A percentile compares a stretch with the other conserved stretches of the same genome.
These are phyloP conservation scores for Acacia crassicarpa DNA, from an alignment of 306 rosid genomes.

Conservation along the genomic window DNA sequence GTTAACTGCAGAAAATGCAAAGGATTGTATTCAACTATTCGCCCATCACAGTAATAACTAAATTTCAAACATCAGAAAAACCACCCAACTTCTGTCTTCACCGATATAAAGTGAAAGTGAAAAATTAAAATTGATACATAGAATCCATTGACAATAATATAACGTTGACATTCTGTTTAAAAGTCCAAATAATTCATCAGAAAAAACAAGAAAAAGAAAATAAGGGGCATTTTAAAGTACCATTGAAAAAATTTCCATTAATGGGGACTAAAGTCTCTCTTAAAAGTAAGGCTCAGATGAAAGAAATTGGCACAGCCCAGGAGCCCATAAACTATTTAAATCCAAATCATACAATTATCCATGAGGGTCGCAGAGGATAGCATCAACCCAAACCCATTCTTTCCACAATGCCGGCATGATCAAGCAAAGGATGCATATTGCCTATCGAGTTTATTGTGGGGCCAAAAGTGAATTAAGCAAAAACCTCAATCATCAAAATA, in stretches of 20 bases:
- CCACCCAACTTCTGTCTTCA: conserved; percentile 3
- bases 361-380: neutral
- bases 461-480: neutral
- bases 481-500: conserved; percentile 13
- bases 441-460: neutral
- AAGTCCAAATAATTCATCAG: neutral
- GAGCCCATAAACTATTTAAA: neutral
- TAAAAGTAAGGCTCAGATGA: neutral
- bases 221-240: neutral
- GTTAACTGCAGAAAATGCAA: neutral
- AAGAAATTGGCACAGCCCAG: conserved; percentile 1
- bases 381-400: conserved; percentile 13
- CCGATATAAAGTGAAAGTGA: conserved; percentile 2
- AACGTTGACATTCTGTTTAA: neutral
- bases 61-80: conserved; percentile 10
- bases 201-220: neutral
- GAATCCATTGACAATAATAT: neutral
- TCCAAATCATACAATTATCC: conserved; percentile 7
- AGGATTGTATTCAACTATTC: conserved; percentile 7
- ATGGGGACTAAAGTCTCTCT: neutral
- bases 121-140: neutral
- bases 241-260: neutral
- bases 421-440: neutral
- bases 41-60: conserved; percentile 19
- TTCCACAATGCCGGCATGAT: neutral